These are phyloP conservation scores for Dendrostoma leiphaemia DNA, from an alignment of 2,329 filamentous ascomycete species.

Conservation along the genomic window DNA sequence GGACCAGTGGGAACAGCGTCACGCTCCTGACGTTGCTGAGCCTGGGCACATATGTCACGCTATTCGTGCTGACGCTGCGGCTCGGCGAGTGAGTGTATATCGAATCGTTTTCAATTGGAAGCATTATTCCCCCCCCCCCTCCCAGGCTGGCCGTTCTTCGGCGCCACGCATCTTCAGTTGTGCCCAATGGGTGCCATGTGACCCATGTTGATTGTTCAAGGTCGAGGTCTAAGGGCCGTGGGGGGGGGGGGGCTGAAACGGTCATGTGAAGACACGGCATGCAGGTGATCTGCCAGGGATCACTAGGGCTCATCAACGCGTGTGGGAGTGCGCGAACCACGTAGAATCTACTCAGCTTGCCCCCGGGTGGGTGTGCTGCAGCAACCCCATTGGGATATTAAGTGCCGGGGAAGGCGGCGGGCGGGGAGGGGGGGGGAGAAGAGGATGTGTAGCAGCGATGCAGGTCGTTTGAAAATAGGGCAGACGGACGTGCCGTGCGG, in stretches of 20 bases:
- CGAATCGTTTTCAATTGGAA: background rate
- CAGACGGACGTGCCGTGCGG: too few relatives aligned
- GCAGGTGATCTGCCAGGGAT: slow-evolving; percentile 10
- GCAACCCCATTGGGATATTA: background rate
- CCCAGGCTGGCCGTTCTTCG: background rate
- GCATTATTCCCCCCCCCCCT: too few relatives aligned
- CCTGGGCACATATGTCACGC: slow-evolving; percentile 53
- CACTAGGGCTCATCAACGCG: background rate
- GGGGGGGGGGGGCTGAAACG: too few relatives aligned
- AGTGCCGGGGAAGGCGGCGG: too few relatives aligned
- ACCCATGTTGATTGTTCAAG: too few relatives aligned
- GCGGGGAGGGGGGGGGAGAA: too few relatives aligned
- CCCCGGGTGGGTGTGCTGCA: slow-evolving; percentile 11
- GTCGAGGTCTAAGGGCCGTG: too few relatives aligned
- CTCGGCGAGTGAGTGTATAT: slow-evolving; percentile 27
- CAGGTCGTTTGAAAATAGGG: too few relatives aligned
- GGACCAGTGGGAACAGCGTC: slow-evolving; percentile 64
- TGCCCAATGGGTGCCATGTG: background rate
- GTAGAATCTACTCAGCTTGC: background rate
- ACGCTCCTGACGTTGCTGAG: slow-evolving; percentile 56
- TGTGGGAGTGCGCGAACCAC: background rate
- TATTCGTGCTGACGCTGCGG: slow-evolving; percentile 55
- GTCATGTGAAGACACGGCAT: slow-evolving; percentile 16
- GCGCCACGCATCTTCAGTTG: background rate
- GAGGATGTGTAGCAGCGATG: too few relatives aligned